Percentiles rank a stretch among this genome's conserved stretches.
These are phyloP conservation scores for Ustilago nuda DNA, from an alignment of 1,284 basidiomycete species.

Conservation along the genomic window DNA sequence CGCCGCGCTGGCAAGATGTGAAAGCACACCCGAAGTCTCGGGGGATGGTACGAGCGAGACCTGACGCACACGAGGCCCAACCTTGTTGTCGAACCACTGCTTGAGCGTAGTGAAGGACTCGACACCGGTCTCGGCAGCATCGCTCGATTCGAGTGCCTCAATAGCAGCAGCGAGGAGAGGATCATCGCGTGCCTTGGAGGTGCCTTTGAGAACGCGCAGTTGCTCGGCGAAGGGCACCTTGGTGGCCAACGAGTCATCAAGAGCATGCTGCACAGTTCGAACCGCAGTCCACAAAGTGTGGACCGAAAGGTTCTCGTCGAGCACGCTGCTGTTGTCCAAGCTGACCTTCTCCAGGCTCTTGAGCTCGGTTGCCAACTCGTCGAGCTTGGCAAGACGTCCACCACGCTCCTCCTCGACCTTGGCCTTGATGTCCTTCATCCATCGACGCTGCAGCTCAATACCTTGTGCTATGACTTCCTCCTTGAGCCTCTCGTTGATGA, in stretches of 20 bases:
- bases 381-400: constrained; percentile 91
- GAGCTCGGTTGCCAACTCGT: constrained; percentile 88
- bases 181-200: constrained; percentile 74
- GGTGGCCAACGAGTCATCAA: constrained; percentile 75
- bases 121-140: constrained; percentile 82
- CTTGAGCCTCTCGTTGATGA: constrained; percentile 86
- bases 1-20: constrained; percentile 83
- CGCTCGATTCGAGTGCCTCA: constrained; percentile 74
- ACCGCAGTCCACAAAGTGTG: constrained; percentile 76
- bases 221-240: constrained; percentile 88
- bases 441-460: constrained; percentile 94
- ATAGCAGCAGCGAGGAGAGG: constrained; percentile 69
- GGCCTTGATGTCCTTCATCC: constrained; percentile 95
- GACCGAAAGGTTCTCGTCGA: constrained; percentile 88
- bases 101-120: constrained; percentile 89
- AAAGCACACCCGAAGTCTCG: constrained; percentile 83
- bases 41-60: constrained; percentile 85
- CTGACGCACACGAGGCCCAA: constrained; percentile 84
- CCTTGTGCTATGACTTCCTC: constrained; percentile 96
- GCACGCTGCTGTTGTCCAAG: constrained; percentile 86
- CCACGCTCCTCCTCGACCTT: constrained; percentile 96
- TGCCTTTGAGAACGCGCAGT: constrained; percentile 79
- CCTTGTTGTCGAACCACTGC: constrained; percentile 86
- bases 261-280: constrained; percentile 57
- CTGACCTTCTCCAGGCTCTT: constrained; percentile 91